Conservation (phyloP, 139 green algal species). For the Astrephomene gubernaculifera region DNA sequence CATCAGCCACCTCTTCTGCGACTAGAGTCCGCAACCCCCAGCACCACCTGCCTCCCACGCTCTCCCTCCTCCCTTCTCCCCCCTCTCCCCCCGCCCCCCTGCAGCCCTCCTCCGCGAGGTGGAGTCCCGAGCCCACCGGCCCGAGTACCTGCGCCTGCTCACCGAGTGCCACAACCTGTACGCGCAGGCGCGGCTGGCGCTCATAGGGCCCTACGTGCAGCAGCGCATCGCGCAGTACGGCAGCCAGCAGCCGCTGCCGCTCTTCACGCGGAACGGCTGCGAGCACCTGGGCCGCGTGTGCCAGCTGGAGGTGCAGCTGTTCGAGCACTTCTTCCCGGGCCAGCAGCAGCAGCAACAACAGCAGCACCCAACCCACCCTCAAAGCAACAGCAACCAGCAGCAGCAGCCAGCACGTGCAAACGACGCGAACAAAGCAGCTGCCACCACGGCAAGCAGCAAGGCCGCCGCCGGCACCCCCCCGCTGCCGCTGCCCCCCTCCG, state of each 20-base stretch:
- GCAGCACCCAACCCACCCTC: too few relatives aligned
- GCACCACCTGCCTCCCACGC: too few relatives aligned
- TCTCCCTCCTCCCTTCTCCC: too few relatives aligned
- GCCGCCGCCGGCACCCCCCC: neutral
- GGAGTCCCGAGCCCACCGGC: slow-evolving; percentile 63
- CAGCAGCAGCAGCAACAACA: slow-evolving; percentile 35
- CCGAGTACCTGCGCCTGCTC: slow-evolving; percentile 90
- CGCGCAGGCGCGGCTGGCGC: slow-evolving; percentile 61
- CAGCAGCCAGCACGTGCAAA: too few relatives aligned
- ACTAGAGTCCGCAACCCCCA: too few relatives aligned
- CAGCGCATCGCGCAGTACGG: slow-evolving; percentile 62
- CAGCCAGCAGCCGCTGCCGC: slow-evolving; percentile 64
- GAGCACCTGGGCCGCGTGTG: slow-evolving; percentile 90
- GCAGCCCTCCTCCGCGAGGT: slow-evolving; percentile 86
- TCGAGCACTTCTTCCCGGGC: slow-evolving; percentile 90
- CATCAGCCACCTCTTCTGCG: too few relatives aligned
- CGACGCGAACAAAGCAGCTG: too few relatives aligned
- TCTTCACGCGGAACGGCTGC: slow-evolving; percentile 80
- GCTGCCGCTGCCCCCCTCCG: slow-evolving; percentile 23
- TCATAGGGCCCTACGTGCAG: slow-evolving; percentile 73
- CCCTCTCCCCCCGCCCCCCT: neutral
- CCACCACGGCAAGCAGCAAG: too few relatives aligned
- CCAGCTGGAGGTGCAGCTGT: slow-evolving; percentile 88
- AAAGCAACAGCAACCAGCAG: too few relatives aligned
- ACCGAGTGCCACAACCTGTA: slow-evolving; percentile 86